A percentile compares a stretch with the other conserved stretches of the same genome.
Evolutionary conservation across 106 monocot genomes (phyloP).

Genomic region (Dioscorea dumetorum): DNA sequence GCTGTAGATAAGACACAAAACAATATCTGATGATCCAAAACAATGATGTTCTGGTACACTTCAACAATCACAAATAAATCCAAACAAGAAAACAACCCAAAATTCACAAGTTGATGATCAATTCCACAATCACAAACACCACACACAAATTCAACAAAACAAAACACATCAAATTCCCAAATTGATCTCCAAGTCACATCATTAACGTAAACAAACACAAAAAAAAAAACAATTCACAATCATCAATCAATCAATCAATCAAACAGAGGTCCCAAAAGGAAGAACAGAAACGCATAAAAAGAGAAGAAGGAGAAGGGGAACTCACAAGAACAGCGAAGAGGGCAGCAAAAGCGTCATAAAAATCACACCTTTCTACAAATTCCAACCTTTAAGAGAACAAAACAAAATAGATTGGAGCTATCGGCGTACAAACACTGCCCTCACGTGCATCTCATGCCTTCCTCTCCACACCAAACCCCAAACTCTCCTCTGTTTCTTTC

Average conservation of each 20-base stretch:
- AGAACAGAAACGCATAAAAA: too few species aligned
- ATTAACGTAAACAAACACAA: background rate
- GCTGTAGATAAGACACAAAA: background rate
- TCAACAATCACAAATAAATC: background rate
- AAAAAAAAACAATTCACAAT: background rate
- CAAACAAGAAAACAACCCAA: background rate
- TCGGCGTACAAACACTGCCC: background rate
- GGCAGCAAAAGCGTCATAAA: too few species aligned
- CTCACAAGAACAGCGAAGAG: too few species aligned
- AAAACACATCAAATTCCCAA: constrained; percentile 13
- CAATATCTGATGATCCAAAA: too few species aligned
- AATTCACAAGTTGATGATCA: background rate
- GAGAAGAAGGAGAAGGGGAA: too few species aligned
- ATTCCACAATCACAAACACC: background rate
- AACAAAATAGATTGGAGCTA: too few species aligned
- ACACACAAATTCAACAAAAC: background rate
- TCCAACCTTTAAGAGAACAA: too few species aligned
- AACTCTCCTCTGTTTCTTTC: background rate
- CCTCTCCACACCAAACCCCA: background rate
- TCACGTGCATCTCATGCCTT: background rate
- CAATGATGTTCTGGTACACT: too few species aligned
- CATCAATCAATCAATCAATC: too few species aligned
- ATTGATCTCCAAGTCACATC: background rate
- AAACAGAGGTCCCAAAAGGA: too few species aligned
- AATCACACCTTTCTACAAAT: too few species aligned